Evolutionary conservation across 768 basidiomycete genomes (phyloP).

Genomic region (Mycena crocata): DNA sequence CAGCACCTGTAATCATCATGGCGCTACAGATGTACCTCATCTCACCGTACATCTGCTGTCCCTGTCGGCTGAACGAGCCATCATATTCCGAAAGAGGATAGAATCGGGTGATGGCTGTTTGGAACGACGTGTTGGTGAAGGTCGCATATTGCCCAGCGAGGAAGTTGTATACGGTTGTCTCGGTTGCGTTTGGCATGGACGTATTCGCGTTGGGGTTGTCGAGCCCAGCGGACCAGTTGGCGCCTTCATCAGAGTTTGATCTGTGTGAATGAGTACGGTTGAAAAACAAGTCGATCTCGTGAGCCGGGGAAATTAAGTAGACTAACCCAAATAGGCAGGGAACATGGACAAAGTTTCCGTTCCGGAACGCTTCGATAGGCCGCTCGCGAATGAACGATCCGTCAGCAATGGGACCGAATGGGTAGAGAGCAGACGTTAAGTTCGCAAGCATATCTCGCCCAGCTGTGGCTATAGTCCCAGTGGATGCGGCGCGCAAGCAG

Average conservation of each 20-base stretch:
- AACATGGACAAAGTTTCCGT: slow-evolving; percentile 50
- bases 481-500: slow-evolving; percentile 50
- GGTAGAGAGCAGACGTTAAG: slow-evolving; percentile 47
- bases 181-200: slow-evolving; percentile 49
- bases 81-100: slow-evolving; percentile 51
- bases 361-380: slow-evolving; percentile 53
- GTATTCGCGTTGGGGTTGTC: slow-evolving; percentile 52
- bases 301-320: no score
- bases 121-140: slow-evolving; percentile 44
- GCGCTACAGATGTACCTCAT: slow-evolving; percentile 57
- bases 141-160: slow-evolving; percentile 51
- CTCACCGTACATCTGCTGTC: slow-evolving; percentile 60
- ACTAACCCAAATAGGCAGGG: slow-evolving; percentile 57
- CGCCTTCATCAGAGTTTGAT: slow-evolving; percentile 58
- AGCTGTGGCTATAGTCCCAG: slow-evolving; percentile 43
- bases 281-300: no score
- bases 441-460: slow-evolving; percentile 43
- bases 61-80: slow-evolving; percentile 51
- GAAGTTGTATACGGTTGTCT: slow-evolving; percentile 55
- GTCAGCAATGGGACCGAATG: slow-evolving; percentile 53
- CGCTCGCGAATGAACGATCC: slow-evolving; percentile 45
- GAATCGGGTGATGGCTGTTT: slow-evolving; percentile 37
- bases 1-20: slow-evolving; percentile 48
- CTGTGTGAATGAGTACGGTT: slow-evolving; percentile 23
- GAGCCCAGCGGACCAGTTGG: slow-evolving; percentile 51